Conservation (phyloP, 108 stramenopile species). For the Stephanodiscus minutulus region DNA sequence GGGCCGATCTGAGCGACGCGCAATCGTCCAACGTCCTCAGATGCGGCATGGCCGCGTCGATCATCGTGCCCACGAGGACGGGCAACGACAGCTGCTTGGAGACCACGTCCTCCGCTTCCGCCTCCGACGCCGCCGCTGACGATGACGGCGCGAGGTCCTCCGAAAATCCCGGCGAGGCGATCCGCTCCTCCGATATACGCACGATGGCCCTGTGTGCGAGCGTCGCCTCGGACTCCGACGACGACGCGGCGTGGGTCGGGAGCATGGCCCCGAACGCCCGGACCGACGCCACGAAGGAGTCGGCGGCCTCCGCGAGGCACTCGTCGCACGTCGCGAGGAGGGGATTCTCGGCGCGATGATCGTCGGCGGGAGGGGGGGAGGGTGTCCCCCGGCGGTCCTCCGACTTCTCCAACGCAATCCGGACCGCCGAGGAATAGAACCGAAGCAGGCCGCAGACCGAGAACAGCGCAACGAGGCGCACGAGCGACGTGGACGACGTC, state of each 20-base stretch:
- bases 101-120: conserved; percentile 29
- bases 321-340: conserved; percentile 61
- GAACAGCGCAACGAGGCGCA: conserved; percentile 67
- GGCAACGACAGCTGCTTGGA: conserved; percentile 62
- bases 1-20: conserved; percentile 56
- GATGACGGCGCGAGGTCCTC: conserved; percentile 37
- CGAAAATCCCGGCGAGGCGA: conserved; percentile 76
- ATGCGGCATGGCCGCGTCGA: conserved; percentile 69
- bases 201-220: conserved; percentile 70
- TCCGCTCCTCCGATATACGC: conserved; percentile 62
- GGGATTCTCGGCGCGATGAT: conserved; percentile 48
- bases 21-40: conserved; percentile 73
- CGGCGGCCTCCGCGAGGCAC: conserved; percentile 67
- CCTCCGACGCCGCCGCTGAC: too few species aligned
- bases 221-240: conserved; percentile 64
- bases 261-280: conserved; percentile 80
- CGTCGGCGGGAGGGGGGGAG: background rate
- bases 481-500: conserved; percentile 53
- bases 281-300: conserved; percentile 77
- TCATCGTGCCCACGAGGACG: conserved; percentile 61
- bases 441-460: conserved; percentile 80
- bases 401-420: conserved; percentile 59
- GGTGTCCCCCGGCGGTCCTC: conserved; percentile 4
- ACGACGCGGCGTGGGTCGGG: conserved; percentile 50
- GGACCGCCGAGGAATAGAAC: conserved; percentile 74